Base-by-base conservation (phyloP, 1,139 yeast genomes). In the Kluyveromyces marxianus region DNA sequence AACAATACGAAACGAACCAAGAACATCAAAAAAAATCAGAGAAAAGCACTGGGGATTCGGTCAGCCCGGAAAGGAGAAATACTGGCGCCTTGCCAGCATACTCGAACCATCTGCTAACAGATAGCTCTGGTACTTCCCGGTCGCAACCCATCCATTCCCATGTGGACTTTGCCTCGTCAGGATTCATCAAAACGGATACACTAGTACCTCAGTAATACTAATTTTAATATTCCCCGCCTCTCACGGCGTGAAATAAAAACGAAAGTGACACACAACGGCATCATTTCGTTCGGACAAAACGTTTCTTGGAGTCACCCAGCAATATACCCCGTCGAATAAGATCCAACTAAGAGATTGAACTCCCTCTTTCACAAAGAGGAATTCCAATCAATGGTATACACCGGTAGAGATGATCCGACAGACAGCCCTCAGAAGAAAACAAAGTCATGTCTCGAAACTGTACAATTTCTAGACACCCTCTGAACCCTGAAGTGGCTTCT, bases 391-490 rank as follows among this genome's bases (percentile, higher is more conserved):
- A 42, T 54, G 62, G 50, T 50, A 56, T 54, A 59, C 54, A 60
- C 66, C 66, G 60, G 66, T 51, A 51, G 49, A 48, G 48, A 51
- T 58, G 63, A 59, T 56, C 61, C 61, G 56, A 58, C 48, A 45
- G 49, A 43, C 50, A 47, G 47, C 42, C 37, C 44, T 48, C 47
- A 50, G 46, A 50, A 45, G 46, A 37, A 32, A 26, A 42, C 34
- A 32, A 36, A 39, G 7, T 35, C 10, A 6, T n/a, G 14, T 2
- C 7, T 4, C 27, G 27, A n/a, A 21, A 24, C 8, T 7, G 26
- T 14, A n/a, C 14, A 35, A 34, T 24, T n/a, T n/a, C 21, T 14
- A 14, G 21, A 14, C 21, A 14, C 21, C 21, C 21, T 14, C 21
- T 14, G 7, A 26, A 38, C 41, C 41, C 43, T 40, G 43, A 40